Evolutionary conservation across 2,329 filamentous ascomycete species (phyloP), one percentile per base, ranked within the genome.

Genomic region (Diaporthe vexans): DNA sequence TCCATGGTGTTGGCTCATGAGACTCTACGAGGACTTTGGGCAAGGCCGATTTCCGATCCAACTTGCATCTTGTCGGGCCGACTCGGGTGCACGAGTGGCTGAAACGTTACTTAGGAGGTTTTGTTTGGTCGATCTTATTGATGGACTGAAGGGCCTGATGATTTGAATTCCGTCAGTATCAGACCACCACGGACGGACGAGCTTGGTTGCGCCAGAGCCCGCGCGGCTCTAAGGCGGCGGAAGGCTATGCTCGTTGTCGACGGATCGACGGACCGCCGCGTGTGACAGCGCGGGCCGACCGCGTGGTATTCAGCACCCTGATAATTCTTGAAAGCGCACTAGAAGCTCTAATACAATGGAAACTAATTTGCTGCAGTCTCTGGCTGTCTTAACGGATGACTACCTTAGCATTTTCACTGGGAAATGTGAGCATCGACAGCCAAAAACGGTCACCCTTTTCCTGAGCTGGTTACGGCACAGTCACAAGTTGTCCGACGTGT

Each of bases 341-440:
- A 67, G 61, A 67, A 29, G 46, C 63, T 67, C 29, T 67, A 67
- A 67, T 67, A 67, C 33, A 67, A 37, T 67, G 63, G 7, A 29
- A 13, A 19, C 13, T 4, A 17, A 40, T 33, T 26, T 26, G 11
- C 15, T 40, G 15, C 9, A 37, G 21, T 33, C 8, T 29, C 21
- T 52, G 19, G 29, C 10, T 37, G 61, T 7, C 24, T 4, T 9
- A n/a, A n/a, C 29, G 17, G 26, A 19, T n/a, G 21, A 19, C 19
- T 17, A 6, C 43, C 26, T 46, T 2, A 2, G 26, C 6, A 43
- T 17, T 13, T 24, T 21, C 3, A 46, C 43, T 24, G 19, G 35
- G 61, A 1, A 43, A 2, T 4, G 29, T 51, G 43, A 67, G 3
- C 10, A 2, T 35, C 24, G 26, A 51, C 61, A 24, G 29, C 29